Evolutionary conservation across 2,329 filamentous ascomycete genomes (phyloP).

Genomic region (Claviceps fusiformis): DNA sequence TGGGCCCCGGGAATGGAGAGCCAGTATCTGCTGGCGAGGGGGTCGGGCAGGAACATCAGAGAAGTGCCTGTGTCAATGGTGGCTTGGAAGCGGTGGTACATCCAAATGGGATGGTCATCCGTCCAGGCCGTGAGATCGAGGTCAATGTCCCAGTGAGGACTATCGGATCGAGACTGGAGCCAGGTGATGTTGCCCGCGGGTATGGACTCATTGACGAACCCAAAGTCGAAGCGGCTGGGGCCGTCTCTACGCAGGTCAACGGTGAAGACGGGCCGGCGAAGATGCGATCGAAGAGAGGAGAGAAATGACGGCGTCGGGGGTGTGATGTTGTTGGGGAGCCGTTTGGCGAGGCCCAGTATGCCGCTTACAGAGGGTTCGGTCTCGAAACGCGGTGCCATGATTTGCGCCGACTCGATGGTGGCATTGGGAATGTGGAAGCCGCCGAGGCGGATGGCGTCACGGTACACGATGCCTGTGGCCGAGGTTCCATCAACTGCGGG

Average conservation of each 20-base stretch:
- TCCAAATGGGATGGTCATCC: slow-evolving; percentile 36
- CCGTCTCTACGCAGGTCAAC: slow-evolving; percentile 35
- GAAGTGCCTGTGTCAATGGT: slow-evolving; percentile 59
- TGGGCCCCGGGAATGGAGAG: slow-evolving; percentile 31
- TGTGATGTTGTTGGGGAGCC: slow-evolving; percentile 27
- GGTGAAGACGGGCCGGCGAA: slow-evolving; percentile 31
- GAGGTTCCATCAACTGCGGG: slow-evolving; percentile 28
- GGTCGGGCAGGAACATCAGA: slow-evolving; percentile 45
- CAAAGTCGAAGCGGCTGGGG: slow-evolving; percentile 38
- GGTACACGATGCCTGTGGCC: slow-evolving; percentile 35
- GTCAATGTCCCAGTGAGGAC: slow-evolving; percentile 26
- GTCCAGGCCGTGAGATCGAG: slow-evolving; percentile 35
- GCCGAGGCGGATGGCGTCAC: slow-evolving; percentile 34
- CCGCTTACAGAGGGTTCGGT: slow-evolving; percentile 30
- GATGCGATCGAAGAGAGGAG: slow-evolving; percentile 26
- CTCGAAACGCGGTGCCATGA: slow-evolving; percentile 30
- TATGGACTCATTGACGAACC: slow-evolving; percentile 28
- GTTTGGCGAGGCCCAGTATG: slow-evolving; percentile 38
- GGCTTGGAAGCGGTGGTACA: slow-evolving; percentile 32
- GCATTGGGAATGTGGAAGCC: slow-evolving; percentile 28
- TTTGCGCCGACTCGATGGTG: slow-evolving; percentile 34
- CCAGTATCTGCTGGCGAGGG: slow-evolving; percentile 49
- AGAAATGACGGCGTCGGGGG: slow-evolving; percentile 31
- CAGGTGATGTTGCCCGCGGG: slow-evolving; percentile 30
- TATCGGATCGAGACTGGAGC: slow-evolving; percentile 19